Evolutionary conservation across 257 asterid species (phyloP).

Genomic region (Cruciata laevipes): DNA sequence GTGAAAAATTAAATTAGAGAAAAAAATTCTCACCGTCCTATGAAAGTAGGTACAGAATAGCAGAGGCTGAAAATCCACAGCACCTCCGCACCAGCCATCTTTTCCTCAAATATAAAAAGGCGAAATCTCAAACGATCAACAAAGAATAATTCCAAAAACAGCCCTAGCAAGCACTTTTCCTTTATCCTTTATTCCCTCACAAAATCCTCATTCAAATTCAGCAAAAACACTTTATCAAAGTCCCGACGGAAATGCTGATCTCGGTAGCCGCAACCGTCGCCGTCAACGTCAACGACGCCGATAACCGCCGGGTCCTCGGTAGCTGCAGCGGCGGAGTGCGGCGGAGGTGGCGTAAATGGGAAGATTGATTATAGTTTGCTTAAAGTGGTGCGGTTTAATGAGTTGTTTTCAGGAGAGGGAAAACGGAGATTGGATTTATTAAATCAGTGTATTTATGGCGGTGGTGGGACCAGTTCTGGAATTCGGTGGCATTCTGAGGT

Average conservation of each 20-base stretch:
- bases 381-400: not conserved
- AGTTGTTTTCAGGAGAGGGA: not conserved
- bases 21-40: constrained; percentile 37
- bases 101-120: constrained; percentile 8
- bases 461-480: constrained; percentile 22
- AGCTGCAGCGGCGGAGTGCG: constrained; percentile 12
- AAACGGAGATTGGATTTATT: not conserved
- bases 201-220: constrained; percentile 4
- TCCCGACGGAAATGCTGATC: constrained; percentile 20
- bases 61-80: constrained; percentile 30
- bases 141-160: constrained; percentile 14
- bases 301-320: not conserved
- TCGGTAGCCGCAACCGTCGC: constrained; percentile 5
- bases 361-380: constrained; percentile 22
- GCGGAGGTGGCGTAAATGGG: constrained; percentile 29
- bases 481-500: constrained; percentile 6
- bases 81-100: constrained; percentile 35
- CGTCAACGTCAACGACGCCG: not conserved
- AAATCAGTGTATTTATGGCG: not conserved
- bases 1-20: not conserved
- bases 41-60: constrained; percentile 22
- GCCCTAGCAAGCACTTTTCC: constrained; percentile 7
- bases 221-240: not conserved
- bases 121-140: constrained; percentile 15
- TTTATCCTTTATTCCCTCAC: constrained; percentile 9